Base-by-base conservation (phyloP, 2,329 filamentous ascomycete genomes). In the Colletotrichum spaethianum region DNA sequence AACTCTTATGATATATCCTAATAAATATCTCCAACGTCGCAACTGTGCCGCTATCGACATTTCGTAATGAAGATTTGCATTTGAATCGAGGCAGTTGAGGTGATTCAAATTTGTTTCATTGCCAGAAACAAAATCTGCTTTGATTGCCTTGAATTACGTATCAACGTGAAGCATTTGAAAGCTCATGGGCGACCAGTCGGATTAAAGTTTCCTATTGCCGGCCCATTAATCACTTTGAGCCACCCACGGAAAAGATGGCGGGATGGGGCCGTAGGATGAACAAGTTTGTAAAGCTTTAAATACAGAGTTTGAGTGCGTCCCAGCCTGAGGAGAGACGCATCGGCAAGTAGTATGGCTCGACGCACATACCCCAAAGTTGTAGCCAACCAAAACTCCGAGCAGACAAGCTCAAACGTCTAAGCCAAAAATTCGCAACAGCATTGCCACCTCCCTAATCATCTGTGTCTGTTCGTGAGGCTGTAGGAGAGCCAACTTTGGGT, bases 371-470 rank as follows among this genome's bases (percentile, higher is more conserved):
- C 18, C 36, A 20, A 26, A n/a, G 4, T n/a, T 36, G 40, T 44
- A 40, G n/a, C 28, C 33, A 33, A 36, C 23, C 40, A 50, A 57
- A n/a, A 42, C 33, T 67, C 63, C 42, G 40, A 33, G 56, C 26
- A 23, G n/a, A 11, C 6, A 42, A 33, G 38, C 9, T 14, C 16
- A 20, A 53, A 67, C 31, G 36, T 53, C 28, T 20, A 18, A 26
- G 63, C 56, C 50, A 56, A 68, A 48, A 52, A 52, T 38, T 56
- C 46, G 63, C 63, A 52, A 50, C 56, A 56, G 56, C 63, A 62
- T 26, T 18, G 33, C 36, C 64, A 28, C 55, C 63, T 33, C 62
- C 48, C 48, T 28, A 1, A 9, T 31, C n/a, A n/a, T n/a, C n/a
- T n/a, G n/a, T n/a, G n/a, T n/a, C n/a, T 6, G 18, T 33, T 8